Base-by-base conservation (phyloP, 495 filamentous ascomycete species). In the Penicillium paradoxum region DNA sequence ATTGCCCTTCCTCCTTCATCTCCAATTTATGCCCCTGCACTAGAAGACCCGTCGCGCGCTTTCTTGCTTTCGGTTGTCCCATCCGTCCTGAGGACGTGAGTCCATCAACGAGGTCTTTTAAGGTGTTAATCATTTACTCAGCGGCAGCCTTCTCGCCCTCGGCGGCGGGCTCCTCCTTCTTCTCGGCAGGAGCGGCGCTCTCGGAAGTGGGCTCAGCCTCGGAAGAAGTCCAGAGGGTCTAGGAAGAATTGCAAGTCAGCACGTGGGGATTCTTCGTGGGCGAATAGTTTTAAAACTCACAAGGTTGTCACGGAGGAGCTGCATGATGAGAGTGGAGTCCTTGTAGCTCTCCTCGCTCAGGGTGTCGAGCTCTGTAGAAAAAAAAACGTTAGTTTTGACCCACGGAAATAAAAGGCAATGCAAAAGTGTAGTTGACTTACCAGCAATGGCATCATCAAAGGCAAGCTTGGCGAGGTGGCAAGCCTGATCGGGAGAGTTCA, bases 261-360 rank as follows among this genome's bases (percentile, higher is more conserved):
- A 53, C 22, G 14, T 24, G 30, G 8, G 6, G 24, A 33, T 17
- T 22, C 24, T n/a, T 44, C 43, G 27, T 19, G 8, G 27, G 15
- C 3, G 5, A 3, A 14, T 44, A 14, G 11, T n/a, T 29, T 44
- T 6, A 11, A 17, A 15, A 49, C 90, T 65, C 85, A 97, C 93
- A 75, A 98, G 73, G 81, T 98, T 98, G 79, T 98, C 93, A 69
- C 93, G 84, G 68, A 98, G 85, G 55, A 98, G 87, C 78, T 98
- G 93, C 93, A 98, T 98, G 80, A 98, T 98, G 57, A 98, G 84
- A 46, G 93, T 98, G 37, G 92, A 97, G 79, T 98, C 93, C 84
- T 97, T 97, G 87, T 98, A 98, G 84, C 90, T 96, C 83, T 98
- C 93, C 83, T 98, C 93, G 73, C 89, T 95, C 51, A 98, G 79